These are phyloP conservation scores for Chytriomyces sp. DNA, from an alignment of 192 early-diverging fungal genomes.

Conservation along the genomic window DNA sequence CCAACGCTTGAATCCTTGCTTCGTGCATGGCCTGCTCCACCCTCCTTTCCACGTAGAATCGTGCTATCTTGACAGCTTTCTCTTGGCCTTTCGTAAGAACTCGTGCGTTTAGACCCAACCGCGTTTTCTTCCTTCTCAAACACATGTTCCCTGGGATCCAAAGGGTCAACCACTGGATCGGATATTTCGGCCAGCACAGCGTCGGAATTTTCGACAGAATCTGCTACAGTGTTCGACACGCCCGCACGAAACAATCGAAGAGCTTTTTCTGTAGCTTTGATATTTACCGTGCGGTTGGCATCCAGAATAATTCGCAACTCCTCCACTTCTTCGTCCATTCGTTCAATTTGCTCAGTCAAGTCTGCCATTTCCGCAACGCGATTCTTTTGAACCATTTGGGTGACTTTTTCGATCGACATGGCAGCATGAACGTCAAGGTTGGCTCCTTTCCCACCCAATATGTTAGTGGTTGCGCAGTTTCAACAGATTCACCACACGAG, in stretches of 20 bases:
- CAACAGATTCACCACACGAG: background rate
- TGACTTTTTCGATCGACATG: slow-evolving; percentile 22
- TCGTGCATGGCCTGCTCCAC: slow-evolving; percentile 10
- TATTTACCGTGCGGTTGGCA: no score
- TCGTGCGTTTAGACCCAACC: slow-evolving; percentile 12
- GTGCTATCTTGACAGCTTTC: slow-evolving; percentile 18
- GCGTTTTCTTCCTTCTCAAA: slow-evolving; percentile 22
- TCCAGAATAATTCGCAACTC: no score
- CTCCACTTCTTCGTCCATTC: no score
- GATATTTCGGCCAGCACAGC: no score
- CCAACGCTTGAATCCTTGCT: background rate
- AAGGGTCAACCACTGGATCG: no score
- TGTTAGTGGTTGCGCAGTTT: slow-evolving; percentile 28
- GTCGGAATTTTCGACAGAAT: no score
- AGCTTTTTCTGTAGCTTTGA: background rate
- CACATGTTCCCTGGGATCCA: background rate
- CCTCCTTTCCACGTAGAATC: slow-evolving; percentile 12
- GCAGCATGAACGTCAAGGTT: background rate
- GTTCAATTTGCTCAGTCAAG: no score
- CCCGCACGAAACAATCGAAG: slow-evolving; percentile 6
- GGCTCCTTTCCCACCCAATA: background rate
- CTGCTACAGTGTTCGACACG: background rate
- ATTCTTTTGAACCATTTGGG: slow-evolving; percentile 9
- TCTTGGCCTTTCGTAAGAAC: slow-evolving; percentile 15
- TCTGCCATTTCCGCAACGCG: background rate